Evolutionary conservation across 371 early-diverging fungal species (phyloP).

Genomic region (Mortierella sp.): DNA sequence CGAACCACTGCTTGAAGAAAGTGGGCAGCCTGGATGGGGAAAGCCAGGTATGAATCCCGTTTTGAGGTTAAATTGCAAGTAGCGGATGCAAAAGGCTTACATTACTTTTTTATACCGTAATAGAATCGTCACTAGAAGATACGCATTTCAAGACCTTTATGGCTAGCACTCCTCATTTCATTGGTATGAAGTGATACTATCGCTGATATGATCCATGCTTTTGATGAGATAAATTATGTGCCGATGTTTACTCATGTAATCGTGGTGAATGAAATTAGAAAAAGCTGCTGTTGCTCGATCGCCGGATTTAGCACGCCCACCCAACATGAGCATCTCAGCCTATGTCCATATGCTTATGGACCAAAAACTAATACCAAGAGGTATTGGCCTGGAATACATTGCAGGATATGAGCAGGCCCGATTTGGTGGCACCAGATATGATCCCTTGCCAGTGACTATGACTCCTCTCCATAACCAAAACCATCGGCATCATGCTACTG

Average conservation of each 20-base stretch:
- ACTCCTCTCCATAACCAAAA: conserved; percentile 15
- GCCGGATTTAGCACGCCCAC: conserved; percentile 60
- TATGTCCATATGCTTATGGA: conserved; percentile 68
- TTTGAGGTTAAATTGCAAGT: neutral
- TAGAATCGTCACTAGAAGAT: conserved; percentile 61
- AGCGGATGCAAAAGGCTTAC: neutral
- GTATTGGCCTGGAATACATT: conserved; percentile 65
- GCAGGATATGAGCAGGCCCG: conserved; percentile 70
- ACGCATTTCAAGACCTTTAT: conserved; percentile 75
- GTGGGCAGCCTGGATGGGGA: conserved; percentile 72
- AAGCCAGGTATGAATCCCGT: conserved; percentile 59
- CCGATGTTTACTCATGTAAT: neutral
- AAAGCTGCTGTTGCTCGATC: conserved; percentile 64
- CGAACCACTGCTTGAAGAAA: conserved; percentile 69
- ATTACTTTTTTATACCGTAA: neutral
- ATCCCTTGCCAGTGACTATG: conserved; percentile 24
- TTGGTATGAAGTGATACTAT: conserved; percentile 59
- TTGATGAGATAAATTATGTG: neutral
- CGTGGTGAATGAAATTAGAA: conserved; percentile 45
- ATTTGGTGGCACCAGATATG: conserved; percentile 57
- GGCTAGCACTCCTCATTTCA: conserved; percentile 71
- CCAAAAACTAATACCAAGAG: conserved; percentile 60
- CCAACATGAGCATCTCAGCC: conserved; percentile 66
- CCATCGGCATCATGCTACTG: conserved; percentile 16
- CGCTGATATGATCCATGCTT: neutral